Evolutionary conservation across 2,329 filamentous ascomycete species (phyloP), one percentile per base, ranked within the genome.

Genomic region (Colletotrichum lupini): DNA sequence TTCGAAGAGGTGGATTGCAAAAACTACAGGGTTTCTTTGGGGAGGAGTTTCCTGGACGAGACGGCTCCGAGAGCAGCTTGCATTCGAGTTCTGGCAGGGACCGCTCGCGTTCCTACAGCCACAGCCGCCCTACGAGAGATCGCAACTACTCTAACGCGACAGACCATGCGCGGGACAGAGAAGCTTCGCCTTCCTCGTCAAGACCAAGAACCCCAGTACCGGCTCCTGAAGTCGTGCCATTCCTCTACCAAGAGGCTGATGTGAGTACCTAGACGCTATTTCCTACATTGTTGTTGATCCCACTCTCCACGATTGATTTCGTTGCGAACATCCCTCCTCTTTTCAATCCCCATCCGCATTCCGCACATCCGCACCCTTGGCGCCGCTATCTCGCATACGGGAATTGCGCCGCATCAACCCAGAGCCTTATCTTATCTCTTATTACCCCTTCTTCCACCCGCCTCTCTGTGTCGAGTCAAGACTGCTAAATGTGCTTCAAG

Each of bases 181-280:
- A 95, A 75, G 88, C 88, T 58, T 97, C 95, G 66, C 95, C 95
- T 53, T 89, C 90, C 65, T 91, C 90, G 37, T 95, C 93, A 32
- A 89, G 94, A 76, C 94, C 95, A 60, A 90, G 93, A 77, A 97
- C 94, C n/a, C 95, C 95, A 14, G 88, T 95, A 64, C 94, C 94
- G 55, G 94, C 94, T 14, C 97, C 94, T 79, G 96, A 98, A 83
- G 95, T 99, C 71, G 97, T 97, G 52, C 97, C 97, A n/a, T 99
- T 98, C 88, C 89, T 97, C 75, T 98, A 97, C 81, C 97, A 98
- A 83, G 94, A 97, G 80, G 89, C 89, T 76, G 90, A 94, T 85
- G 92, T 94, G 82, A 86, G 91, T 88, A 75, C 75, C 37, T 19
- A 19, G 37, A 76, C 55, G 63, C 68, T 63, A 35, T 35, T 12